Evolutionary conservation across 495 filamentous ascomycete species (phyloP).

Genomic region (Aspergillus nidulans): DNA sequence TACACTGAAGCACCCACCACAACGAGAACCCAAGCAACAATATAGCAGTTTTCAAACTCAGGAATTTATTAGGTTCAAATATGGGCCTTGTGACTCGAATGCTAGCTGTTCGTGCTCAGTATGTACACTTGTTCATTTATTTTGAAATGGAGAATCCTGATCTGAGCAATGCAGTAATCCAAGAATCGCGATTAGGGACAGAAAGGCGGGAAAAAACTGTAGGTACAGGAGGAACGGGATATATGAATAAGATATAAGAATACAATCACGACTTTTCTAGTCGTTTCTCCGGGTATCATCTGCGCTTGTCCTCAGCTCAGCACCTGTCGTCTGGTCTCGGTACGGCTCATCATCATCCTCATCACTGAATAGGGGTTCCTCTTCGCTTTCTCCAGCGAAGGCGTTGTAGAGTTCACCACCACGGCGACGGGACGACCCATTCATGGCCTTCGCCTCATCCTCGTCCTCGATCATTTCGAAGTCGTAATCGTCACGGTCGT

Average conservation of each 20-base stretch:
- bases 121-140: neutral
- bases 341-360: conserved; percentile 51
- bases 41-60: neutral
- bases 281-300: conserved; percentile 21
- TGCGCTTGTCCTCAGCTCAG: conserved; percentile 9
- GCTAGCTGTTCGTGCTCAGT: neutral
- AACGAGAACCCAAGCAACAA: too few species aligned
- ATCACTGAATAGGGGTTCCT: conserved; percentile 55
- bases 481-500: conserved; percentile 84
- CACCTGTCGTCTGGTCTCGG: conserved; percentile 26
- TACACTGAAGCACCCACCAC: neutral
- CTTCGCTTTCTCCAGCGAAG: conserved; percentile 78
- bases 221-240: neutral
- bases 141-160: neutral
- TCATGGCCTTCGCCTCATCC: conserved; percentile 61
- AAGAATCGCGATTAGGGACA: conserved; percentile 6
- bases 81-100: too few species aligned
- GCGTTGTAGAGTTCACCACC: conserved; percentile 90
- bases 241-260: conserved; percentile 13
- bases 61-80: neutral
- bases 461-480: conserved; percentile 89
- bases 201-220: conserved; percentile 9
- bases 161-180: conserved; percentile 3
- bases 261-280: conserved; percentile 8
- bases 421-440: conserved; percentile 47